A percentile compares a stretch with the other conserved stretches of the same genome.
Evolutionary conservation across 192 early-diverging fungal genomes (phyloP).

Genomic region (Backusella sp.): DNA sequence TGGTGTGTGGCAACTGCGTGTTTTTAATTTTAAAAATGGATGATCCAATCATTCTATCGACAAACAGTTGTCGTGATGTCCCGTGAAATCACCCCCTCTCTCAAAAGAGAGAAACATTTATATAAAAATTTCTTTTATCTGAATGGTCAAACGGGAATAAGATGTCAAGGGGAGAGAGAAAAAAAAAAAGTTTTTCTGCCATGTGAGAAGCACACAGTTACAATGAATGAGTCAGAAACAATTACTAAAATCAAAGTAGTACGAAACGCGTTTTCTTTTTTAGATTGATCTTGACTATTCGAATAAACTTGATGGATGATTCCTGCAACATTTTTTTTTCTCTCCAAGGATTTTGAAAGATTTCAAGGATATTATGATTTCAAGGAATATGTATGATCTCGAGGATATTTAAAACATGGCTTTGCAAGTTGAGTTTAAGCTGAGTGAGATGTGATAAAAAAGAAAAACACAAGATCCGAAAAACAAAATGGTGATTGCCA

Average conservation of each 20-base stretch:
- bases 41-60: background rate
- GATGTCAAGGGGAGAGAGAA: background rate
- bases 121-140: background rate
- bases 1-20: background rate
- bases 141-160: background rate
- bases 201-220: background rate
- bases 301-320: background rate
- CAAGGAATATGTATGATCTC: no score
- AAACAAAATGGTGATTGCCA: background rate
- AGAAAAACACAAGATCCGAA: background rate
- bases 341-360: background rate
- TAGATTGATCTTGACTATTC: background rate
- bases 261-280: background rate
- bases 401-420: no score
- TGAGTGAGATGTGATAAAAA: background rate
- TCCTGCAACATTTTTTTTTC: background rate
- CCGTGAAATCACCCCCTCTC: background rate
- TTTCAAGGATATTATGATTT: background rate
- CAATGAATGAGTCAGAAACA: background rate
- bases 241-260: background rate
- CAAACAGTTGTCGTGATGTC: background rate
- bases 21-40: constrained; percentile 8
- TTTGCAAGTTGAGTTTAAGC: no score
- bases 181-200: background rate
- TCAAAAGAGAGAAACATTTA: background rate